Evolutionary conservation across 257 asterid species (phyloP).

Genomic region (Salvia hispanica): DNA sequence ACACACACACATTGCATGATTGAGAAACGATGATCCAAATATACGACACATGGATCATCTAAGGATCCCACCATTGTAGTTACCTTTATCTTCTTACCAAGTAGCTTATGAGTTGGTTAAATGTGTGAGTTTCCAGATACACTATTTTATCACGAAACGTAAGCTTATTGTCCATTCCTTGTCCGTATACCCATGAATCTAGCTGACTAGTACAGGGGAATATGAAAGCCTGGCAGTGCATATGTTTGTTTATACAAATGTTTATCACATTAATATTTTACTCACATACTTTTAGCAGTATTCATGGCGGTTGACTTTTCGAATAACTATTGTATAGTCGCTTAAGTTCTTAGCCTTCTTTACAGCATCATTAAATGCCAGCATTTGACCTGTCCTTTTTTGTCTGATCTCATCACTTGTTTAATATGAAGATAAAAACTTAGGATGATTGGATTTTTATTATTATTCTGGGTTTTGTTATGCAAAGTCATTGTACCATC

Average conservation of each 20-base stretch:
- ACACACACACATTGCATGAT: slow-evolving; percentile 32
- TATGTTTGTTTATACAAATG: slow-evolving; percentile 32
- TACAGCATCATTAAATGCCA: slow-evolving; percentile 38
- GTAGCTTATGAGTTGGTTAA: slow-evolving; percentile 29
- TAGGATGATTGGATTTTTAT: slow-evolving; percentile 31
- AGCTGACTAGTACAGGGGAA: slow-evolving; percentile 30
- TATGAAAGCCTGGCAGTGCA: slow-evolving; percentile 43
- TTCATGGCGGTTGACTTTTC: slow-evolving; percentile 38
- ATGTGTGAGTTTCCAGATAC: slow-evolving; percentile 24
- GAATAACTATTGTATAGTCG: slow-evolving; percentile 19
- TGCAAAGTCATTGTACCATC: slow-evolving; percentile 40
- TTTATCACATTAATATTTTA: slow-evolving; percentile 30
- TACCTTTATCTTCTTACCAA: slow-evolving; percentile 25
- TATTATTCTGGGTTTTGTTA: slow-evolving; percentile 17
- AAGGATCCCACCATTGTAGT: slow-evolving; percentile 12
- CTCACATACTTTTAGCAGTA: slow-evolving; percentile 23
- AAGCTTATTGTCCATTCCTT: not conserved
- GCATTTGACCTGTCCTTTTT: slow-evolving; percentile 46
- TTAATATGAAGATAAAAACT: not conserved
- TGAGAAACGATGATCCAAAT: not conserved
- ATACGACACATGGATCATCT: slow-evolving; percentile 26
- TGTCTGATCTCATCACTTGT: slow-evolving; percentile 32
- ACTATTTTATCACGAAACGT: not conserved
- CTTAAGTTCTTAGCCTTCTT: slow-evolving; percentile 30
- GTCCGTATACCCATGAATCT: slow-evolving; percentile 29